A percentile compares a stretch with the other conserved stretches of the same genome.
phyloP scores from a whole-genome alignment of 1,139 yeast genomes.

The Yamadazyma triangularis region DNA sequence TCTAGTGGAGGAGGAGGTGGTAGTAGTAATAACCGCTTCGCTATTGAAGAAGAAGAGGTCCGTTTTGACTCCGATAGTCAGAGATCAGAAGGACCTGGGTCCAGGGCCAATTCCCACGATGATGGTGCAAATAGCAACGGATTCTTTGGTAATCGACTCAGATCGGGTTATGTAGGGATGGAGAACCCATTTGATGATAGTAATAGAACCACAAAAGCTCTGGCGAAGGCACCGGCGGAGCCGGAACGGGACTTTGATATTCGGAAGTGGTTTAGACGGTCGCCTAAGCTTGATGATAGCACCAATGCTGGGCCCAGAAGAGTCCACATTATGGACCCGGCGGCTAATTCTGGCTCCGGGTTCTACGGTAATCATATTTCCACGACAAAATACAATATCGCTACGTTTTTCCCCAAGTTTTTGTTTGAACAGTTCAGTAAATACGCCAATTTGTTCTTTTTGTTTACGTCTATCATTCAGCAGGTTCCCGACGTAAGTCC shows the following conservation, averaged over 20 bases:
- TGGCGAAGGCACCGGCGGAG: background rate
- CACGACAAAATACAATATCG: constrained; percentile 93
- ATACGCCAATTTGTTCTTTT: constrained; percentile 90
- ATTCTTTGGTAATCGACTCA: constrained; percentile 1
- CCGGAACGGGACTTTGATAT: constrained; percentile 10
- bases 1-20: no score
- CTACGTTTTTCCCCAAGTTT: constrained; percentile 92
- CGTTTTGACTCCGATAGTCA: background rate
- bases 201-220: background rate
- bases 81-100: no score
- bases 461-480: constrained; percentile 89
- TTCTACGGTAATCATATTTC: constrained; percentile 84
- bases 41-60: background rate
- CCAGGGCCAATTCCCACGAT: no score
- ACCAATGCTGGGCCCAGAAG: constrained; percentile 49
- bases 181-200: constrained; percentile 35
- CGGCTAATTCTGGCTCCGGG: constrained; percentile 49
- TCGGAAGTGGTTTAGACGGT: constrained; percentile 9
- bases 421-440: constrained; percentile 95
- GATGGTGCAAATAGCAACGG: no score
- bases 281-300: constrained; percentile 9
- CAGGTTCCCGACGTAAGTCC: constrained; percentile 98
- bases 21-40: background rate
- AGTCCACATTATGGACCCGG: constrained; percentile 61
- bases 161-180: constrained; percentile 12